Base-by-base conservation (phyloP, 257 asterid species). In the Nicotiana undulata region DNA sequence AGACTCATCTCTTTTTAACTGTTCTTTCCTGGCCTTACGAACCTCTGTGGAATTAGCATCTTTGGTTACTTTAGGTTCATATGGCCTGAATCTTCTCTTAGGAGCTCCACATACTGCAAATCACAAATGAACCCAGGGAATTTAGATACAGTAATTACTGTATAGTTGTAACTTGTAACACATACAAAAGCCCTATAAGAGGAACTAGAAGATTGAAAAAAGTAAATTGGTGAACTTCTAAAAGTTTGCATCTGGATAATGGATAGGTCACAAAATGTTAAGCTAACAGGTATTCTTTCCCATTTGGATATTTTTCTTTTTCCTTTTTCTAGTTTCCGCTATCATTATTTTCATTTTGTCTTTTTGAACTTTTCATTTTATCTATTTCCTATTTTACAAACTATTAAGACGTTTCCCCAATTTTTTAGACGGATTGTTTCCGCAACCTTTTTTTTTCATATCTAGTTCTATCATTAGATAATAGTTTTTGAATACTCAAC, bases 101-200 rank as follows among this genome's bases (percentile, higher is more conserved):
- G 99, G 99, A 65, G 99, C 99, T 81, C 98, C 97, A 83, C 99
- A 95, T 37, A 95, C 98, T 95, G 90, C 86, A 86, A 31, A 40
- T 72, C 61, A 44, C 52, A 46, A 18, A 15, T 13, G 37, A 31
- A 20, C 8, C 34, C 49, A 9, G 12, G 12, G 3, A 2, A 40
- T 9, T 40, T 2, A 9, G 49, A 12, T 40, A 40, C 49, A 10
- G 46, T 37, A 6, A 37, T 37, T 37, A 37, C 11, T 40, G 49
- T 40, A 40, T 9, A 40, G 12, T 40, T 40, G 49, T 40, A 40
- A 40, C 49, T 40, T 40, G 49, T 40, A 40, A 40, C 3, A 59
- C 31, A 59, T 28, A 59, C 16, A 20, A 4, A 59, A 59, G 64
- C 29, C 65, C 7, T 40, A 9, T 40, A 40, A 40, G 49, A 40